Evolutionary conservation across 108 stramenopile genomes (phyloP), one percentile per base, ranked within the genome.

Genomic region (Pseudonitzschia multistriata): DNA sequence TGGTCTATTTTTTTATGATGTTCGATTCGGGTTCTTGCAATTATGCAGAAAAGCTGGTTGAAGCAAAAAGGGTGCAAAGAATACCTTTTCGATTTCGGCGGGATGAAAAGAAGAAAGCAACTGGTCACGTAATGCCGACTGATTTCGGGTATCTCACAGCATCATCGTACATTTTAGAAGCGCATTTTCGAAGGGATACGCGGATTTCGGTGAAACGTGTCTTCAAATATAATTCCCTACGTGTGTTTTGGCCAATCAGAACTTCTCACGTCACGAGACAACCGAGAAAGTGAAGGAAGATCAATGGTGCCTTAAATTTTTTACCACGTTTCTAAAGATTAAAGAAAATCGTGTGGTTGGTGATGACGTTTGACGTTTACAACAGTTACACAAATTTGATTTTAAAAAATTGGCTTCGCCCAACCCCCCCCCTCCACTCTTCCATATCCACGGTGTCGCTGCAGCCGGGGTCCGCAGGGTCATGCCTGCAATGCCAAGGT

Each of bases 301-400:
- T 7, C 21, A 52, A 5, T 52, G 21, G 8, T 8, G 8, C 24
- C 8, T 24, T 24, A 25, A 52, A 25, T 25, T 52, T 52, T 52
- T 1, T 52, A 52, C 50, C 50, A 52, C 50, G 50, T 52, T 52
- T 52, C 50, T n/a, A 25, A 52, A 24, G 22, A 5, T 3, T 22
- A 25, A 52, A 52, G 50, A 52, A 45, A 45, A 45, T 45, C 42
- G 42, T 4, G 42, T 45, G 42, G 42, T 13, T 45, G 42, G 11
- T 45, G 42, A 45, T 45, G 42, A 45, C 42, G 42, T 45, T 45
- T 45, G 42, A 45, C 42, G 42, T 45, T 45, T 45, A 45, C 42
- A 13, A 10, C 3, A 45, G 17, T 6, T 6, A 8, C 17, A 1
- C 17, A 45, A 45, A 45, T 45, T 45, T 45, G 11, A 45, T n/a